Evolutionary conservation across 2,329 filamentous ascomycete species (phyloP), one percentile per base, ranked within the genome.

Genomic region (Macrophomina phaseolina): DNA sequence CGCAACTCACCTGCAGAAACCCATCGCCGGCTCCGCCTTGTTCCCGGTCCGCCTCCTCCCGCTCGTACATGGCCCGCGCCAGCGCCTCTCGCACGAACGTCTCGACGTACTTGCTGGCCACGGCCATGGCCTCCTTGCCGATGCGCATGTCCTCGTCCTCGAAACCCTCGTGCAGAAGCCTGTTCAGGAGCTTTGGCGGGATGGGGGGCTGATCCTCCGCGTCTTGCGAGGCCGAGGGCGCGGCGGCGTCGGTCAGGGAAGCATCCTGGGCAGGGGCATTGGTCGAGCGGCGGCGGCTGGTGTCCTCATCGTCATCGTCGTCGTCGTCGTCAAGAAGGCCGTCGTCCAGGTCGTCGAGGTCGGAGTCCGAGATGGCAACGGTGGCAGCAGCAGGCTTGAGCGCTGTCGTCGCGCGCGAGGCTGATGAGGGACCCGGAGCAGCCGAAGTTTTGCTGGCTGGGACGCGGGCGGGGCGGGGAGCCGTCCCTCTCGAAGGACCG

Each of bases 51-150:
- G 77, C 77, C 78, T 83, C 79, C 48, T 77, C 82, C 75, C 90
- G 89, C 82, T 92, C 91, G 67, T 89, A 88, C 9, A 89, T 87
- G 46, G 92, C 89, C 74, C 94, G 81, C 16, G 93, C 92, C 75
- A 98, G 89, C 1, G 93, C 92, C 81, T 98, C 94, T 69, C 91
- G 86, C 64, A 97, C 91, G 80, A 97, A 98, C 0, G 94, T 87
- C 78, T 97, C 93, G 78, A 97, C 86, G 76, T 98, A 98, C 80
- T 90, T 93, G 14, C 89, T 90, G 67, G 94, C 86, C 1, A 93
- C 87, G 6, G 82, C 85, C 76, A 94, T 92, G 4, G 93, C 93
- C 73, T 93, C 91, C 72, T 87, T 89, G 7, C 89, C 89, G 70
- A 97, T 89, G 71, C 90, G 85, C 30, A 91, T 94, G 66, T 86